Base-by-base conservation (phyloP, 148 eudicot species). In the Hydrangea macrophylla region DNA sequence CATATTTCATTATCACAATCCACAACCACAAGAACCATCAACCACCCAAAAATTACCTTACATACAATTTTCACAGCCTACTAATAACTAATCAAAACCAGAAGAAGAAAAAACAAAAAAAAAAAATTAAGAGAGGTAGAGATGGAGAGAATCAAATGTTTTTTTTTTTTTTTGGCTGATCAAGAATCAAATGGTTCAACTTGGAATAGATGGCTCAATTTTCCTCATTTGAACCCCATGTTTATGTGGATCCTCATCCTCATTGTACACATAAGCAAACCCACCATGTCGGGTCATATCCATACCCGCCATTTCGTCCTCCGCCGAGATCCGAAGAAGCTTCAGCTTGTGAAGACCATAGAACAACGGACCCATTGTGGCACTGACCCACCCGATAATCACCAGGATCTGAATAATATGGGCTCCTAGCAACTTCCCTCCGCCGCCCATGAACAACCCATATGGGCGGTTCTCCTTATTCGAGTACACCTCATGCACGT, bases 371-470 rank as follows among this genome's bases (percentile, higher is more conserved):
- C 83, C 90, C 90, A 86, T 86, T 9, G 90, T 86, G 12, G 66
- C 75, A 42, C 84, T 81, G 13, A 86, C 90, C 87, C 87, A 86
- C 60, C 80, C 90, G 2, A 69, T 20, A 15, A 86, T 73, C 65
- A 84, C 84, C 60, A 83, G 11, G n/a, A 86, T 82, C 70, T 86
- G 88, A 10, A 84, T 63, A 0, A 84, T 27, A 31, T 86, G 88
- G 22, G 91, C 91, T 0, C 68, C 91, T 55, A 86, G 51, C 13
- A 86, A 82, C 62, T 58, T 69, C 48, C 79, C 79, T 8, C 91
- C 91, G 30, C 91, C 88, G 20, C 91, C 88, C 88, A 84, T 84
- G n/a, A 86, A 78, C 72, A 86, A 61, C 64, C 91, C 91, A 55
- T 79, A 81, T 5, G 86, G 86, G 15, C 90, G 60, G 6, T 68